Base-by-base conservation (phyloP, 257 asterid genomes). In the Linderniella brevidens region DNA sequence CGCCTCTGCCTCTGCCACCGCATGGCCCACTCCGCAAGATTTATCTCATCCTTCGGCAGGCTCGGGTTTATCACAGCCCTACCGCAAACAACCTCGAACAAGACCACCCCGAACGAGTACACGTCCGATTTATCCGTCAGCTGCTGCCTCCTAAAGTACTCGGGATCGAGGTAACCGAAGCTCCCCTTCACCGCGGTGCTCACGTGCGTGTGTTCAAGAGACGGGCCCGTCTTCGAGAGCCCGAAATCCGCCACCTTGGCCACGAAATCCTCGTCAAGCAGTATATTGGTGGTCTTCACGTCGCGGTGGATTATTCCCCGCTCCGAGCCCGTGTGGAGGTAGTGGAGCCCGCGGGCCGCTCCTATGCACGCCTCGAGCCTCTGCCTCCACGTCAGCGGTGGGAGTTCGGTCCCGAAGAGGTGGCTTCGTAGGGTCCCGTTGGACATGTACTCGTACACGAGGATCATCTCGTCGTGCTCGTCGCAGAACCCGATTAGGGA, bases 221-320 rank as follows among this genome's bases (percentile, higher is more conserved):
- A 71, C 0, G 93, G 93, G 0, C 93, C 93, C 0, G 84, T 45
- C 59, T 77, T 80, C n/a, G 93, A 80, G 20, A 80, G 73, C 17
- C 93, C 93, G 36, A 80, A 80, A 58, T 80, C 93, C 3, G 93
- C 93, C 9, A 80, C 88, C 60, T 80, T 80, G 1, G 93, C 93
- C 4, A 77, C 76, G 13, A 74, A 72, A 50, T 70, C 69, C 62
- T 80, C 93, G 11, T 80, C 93, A 29, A 80, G 58, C 52, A 80
- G 75, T 13, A 80, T 80, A 46, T 80, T 80, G 5, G 93, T 80
- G 3, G 88, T 80, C 52, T 80, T 80, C 62, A 80, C 93, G 35
- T 80, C 93, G 17, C 93, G 79, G 58, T 80, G 93, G 11, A 80
- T 80, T 50, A 80, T 70, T 39, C 88, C 75, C 44, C 70, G 88